Base-by-base conservation (phyloP, 2,329 filamentous ascomycete species). In the Biscogniauxia marginata region DNA sequence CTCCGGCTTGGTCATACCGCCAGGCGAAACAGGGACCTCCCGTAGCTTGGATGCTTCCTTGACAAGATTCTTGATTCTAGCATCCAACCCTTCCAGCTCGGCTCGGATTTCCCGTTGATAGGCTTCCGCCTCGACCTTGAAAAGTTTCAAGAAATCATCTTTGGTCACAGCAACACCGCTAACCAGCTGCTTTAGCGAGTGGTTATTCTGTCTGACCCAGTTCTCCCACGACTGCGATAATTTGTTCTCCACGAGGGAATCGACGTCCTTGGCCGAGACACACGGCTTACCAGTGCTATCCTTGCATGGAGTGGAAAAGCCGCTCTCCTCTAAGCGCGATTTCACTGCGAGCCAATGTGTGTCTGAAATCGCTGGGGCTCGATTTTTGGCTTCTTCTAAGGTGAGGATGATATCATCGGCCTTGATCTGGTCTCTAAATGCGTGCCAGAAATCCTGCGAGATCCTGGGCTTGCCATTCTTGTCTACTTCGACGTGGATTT, bases 361-460 rank as follows among this genome's bases (percentile, higher is more conserved):
- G 8, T 82, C 75, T 0, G 77, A 77, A 3, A 79, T 72, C 18
- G 75, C 63, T 13, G 74, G 66, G 19, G 71, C 73, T n/a, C 68
- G 69, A 16, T 75, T 65, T 2, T 70, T 67, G 3, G 71, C 68
- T 24, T 74, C 73, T 34, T 81, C 74, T 3, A 83, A 63, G 3
- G 73, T 78, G 39, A 84, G 67, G 43, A 84, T 75, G 24, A 73
- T 71, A 1, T 73, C 73, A 46, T 83, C 81, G 1, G 74, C 69
- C 19, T 73, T 73, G 49, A 89, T 79, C 55, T 80, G 76, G 52
- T 81, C 79, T 21, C 78, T 75, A 7, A 91, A 69, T 0, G 86
- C 87, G 54, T 83, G 76, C 82, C 84, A 91, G 57, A 91, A 89
- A 2, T 84, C 79, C 21, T 83, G 76, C 0, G 81, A 74, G 16